Evolutionary conservation across 1,139 yeast species (phyloP).

Genomic region (Diutina neorugosa): DNA sequence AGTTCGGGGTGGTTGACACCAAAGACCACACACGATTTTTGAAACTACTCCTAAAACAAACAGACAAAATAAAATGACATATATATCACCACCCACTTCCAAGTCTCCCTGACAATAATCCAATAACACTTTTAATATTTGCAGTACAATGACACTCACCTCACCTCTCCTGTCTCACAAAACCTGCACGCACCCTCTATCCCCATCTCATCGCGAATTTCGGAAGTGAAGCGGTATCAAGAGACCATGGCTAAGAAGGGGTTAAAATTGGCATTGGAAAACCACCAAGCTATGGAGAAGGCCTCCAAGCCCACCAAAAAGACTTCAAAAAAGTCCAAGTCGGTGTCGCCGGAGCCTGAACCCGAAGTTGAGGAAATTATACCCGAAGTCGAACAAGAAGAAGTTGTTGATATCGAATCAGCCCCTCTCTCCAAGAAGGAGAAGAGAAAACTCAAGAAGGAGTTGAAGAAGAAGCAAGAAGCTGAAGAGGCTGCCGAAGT

Average conservation of each 20-base stretch:
- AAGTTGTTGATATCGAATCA: not conserved
- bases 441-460: slow-evolving; percentile 48
- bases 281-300: slow-evolving; percentile 8
- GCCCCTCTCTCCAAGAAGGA: slow-evolving; percentile 43
- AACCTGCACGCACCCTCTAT: slow-evolving; percentile 6
- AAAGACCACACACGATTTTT: no score
- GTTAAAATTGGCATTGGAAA: slow-evolving; percentile 9
- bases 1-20: no score
- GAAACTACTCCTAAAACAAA: no score
- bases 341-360: slow-evolving; percentile 5
- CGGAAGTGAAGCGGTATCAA: not conserved
- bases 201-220: slow-evolving; percentile 9
- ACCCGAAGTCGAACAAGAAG: slow-evolving; percentile 4
- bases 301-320: slow-evolving; percentile 5
- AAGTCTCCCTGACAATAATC: no score
- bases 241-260: slow-evolving; percentile 9
- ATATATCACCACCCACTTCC: no score
- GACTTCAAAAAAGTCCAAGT: slow-evolving; percentile 5
- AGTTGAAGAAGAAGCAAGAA: slow-evolving; percentile 12
- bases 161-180: not conserved
- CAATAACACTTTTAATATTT: no score
- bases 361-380: slow-evolving; percentile 6
- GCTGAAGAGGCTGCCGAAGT: slow-evolving; percentile 16
- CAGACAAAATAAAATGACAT: no score
- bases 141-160: no score